phyloP scores from a whole-genome alignment of 345 rosid genomes.

The Rhodomyrtus tomentosa region DNA sequence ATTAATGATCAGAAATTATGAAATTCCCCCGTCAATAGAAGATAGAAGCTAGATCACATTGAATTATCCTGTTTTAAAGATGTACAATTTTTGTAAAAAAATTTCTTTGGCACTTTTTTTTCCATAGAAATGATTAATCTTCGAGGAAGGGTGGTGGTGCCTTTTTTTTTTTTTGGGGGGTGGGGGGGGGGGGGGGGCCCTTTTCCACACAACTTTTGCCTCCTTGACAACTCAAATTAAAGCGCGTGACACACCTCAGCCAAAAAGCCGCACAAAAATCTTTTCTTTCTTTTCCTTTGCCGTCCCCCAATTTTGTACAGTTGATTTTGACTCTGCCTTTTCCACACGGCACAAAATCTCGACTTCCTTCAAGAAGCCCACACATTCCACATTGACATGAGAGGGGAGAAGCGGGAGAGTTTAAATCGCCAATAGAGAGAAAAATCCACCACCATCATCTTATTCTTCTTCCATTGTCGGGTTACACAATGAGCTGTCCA shows the following conservation, averaged over 20 bases:
- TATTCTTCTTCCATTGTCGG: neutral
- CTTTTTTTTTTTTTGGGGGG: neutral
- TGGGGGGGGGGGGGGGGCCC: neutral
- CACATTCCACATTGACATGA: neutral
- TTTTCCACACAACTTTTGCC: constrained; percentile 16
- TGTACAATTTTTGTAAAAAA: neutral
- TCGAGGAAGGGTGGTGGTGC: neutral
- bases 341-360: neutral
- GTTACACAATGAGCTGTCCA: neutral
- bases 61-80: neutral
- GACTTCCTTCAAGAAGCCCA: neutral
- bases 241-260: constrained; percentile 14
- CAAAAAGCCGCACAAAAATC: neutral
- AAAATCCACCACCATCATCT: neutral
- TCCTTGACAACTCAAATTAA: constrained; percentile 58
- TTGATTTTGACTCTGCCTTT: neutral
- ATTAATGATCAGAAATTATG: neutral
- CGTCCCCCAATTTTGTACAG: neutral
- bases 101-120: neutral
- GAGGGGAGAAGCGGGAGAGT: neutral
- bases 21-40: neutral
- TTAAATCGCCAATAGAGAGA: too few species aligned
- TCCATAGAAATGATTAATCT: neutral
- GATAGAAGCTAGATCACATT: neutral
- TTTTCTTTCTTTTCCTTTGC: neutral